These are phyloP conservation scores for Podaxis sp. DNA, from an alignment of 768 basidiomycete species.

Conservation along the genomic window DNA sequence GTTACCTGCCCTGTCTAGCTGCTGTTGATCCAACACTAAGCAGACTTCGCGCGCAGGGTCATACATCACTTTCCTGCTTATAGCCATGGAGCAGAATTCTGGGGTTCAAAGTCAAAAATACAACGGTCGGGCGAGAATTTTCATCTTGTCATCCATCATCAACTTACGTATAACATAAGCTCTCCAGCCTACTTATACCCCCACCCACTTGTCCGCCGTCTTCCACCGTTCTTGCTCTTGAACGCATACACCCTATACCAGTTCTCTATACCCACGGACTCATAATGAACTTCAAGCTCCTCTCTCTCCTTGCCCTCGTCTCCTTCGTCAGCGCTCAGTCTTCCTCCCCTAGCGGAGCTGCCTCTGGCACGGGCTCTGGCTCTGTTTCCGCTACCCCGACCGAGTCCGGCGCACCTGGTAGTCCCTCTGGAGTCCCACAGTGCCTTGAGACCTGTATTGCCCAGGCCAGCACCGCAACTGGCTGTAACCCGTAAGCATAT, in stretches of 20 bases:
- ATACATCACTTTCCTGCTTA: not conserved
- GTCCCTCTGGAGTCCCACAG: not conserved
- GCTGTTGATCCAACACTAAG: not conserved
- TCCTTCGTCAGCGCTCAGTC: slow-evolving; percentile 7
- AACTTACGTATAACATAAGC: slow-evolving; percentile 5
- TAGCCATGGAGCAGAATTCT: slow-evolving; percentile 4
- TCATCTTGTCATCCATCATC: not conserved
- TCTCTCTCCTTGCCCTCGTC: slow-evolving; percentile 8
- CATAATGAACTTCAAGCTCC: slow-evolving; percentile 10
- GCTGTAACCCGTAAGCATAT: slow-evolving; percentile 6
- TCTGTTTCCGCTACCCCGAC: not conserved
- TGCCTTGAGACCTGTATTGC: not conserved
- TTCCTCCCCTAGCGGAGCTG: not conserved
- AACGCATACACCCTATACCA: not conserved
- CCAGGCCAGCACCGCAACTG: not conserved
- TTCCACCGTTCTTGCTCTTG: not conserved
- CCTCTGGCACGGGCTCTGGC: not conserved
- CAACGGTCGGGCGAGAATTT: not conserved
- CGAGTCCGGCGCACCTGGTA: not conserved
- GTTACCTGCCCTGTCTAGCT: not conserved
- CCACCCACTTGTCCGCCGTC: not conserved
- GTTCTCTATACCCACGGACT: not conserved
- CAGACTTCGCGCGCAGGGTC: not conserved
- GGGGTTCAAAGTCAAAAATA: not conserved
- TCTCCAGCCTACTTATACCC: slow-evolving; percentile 9